Evolutionary conservation across 2,329 filamentous ascomycete species (phyloP), one percentile per base, ranked within the genome.

Genomic region (Fusarium poae): DNA sequence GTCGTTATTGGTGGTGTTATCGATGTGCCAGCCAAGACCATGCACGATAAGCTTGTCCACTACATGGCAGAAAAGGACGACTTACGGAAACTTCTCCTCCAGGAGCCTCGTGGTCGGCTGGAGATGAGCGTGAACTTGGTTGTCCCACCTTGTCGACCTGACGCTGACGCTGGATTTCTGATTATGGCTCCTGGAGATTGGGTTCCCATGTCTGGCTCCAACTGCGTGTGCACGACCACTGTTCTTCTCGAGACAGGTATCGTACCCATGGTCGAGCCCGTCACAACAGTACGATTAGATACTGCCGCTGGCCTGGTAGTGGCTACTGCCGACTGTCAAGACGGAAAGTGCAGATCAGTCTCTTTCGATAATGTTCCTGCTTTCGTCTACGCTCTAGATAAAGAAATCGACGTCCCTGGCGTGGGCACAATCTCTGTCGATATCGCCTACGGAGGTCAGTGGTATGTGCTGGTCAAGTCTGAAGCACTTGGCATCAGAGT

Each of bases 1-100:
- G 84, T 85, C 15, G 79, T 85, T 45, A 77, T 80, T 13, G 82
- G 82, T 18, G 84, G 83, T 20, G 81, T 85, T 4, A 76, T 81
- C 1, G 82, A 85, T 34, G 75, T 78, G 1, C 72, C 77, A 3
- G 80, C 79, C 13, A 78, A 78, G 32, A 83, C 80, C 20, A 84
- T 85, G 83, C 82, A 78, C 59, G 82, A 84, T 6, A 85, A 85
- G 65, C 70, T 85, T 20, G 67, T 77, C 5, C 74, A 83, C 67
- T 82, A 84, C 63, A 74, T 75, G 61, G 74, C 71, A 6, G 74
- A 82, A 30, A 74, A 79, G 9, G 82, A 84, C 54, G 57, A 76
- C 21, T 62, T 83, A 23, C 81, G 61, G 4, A 12, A n/a, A 6
- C 18, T 63, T 11, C 50, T 63, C 1, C 37, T 57, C 0, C 59